Evolutionary conservation across 306 rosid species (phyloP), one percentile per base, ranked within the genome.

Genomic region (Trifolium fragiferum): DNA sequence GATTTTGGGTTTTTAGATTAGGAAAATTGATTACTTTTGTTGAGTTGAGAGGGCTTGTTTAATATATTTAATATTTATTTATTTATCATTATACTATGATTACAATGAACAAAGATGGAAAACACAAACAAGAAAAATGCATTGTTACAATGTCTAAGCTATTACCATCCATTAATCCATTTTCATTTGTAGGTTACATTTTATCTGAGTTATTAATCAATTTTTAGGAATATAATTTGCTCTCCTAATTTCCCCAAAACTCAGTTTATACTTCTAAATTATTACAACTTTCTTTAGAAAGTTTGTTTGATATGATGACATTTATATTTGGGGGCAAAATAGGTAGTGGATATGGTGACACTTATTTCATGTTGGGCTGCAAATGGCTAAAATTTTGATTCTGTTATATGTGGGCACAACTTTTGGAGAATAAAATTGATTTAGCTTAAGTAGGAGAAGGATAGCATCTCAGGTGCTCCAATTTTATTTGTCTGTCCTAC

Each of bases 11-110:
- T 51, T 70, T 66, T 80, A 85, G 90, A 74, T 78, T 85, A 87
- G 98, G 87, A 38, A 78, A 73, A 82, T 82, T 78, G 83, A 76
- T 82, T 30, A 78, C 53, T 76, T 58, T 51, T 18, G 74, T 63
- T 72, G 19, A 66, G 74, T 67, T 72, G 20, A 66, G 73, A 72
- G 76, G 68, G 78, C 33, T 71, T 75, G 71, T 63, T 79, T 76
- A 12, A 21, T 21, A 70, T 80, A 76, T 83, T 84, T 68, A 23
- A 44, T 73, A 76, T 72, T 35, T 55, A 55, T 59, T 55, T 32
- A n/a, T n/a, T 32, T 33, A 67, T 77, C 35, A 80, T 83, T 84
- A 79, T 59, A 87, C 81, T 32, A 10, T 51, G 41, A 66, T 75
- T 63, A 63, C 33, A 69, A 68, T 21, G 76, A 76, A 74, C 75